Evolutionary conservation across 345 rosid genomes (phyloP).

Genomic region (Melaleuca quinquenervia): DNA sequence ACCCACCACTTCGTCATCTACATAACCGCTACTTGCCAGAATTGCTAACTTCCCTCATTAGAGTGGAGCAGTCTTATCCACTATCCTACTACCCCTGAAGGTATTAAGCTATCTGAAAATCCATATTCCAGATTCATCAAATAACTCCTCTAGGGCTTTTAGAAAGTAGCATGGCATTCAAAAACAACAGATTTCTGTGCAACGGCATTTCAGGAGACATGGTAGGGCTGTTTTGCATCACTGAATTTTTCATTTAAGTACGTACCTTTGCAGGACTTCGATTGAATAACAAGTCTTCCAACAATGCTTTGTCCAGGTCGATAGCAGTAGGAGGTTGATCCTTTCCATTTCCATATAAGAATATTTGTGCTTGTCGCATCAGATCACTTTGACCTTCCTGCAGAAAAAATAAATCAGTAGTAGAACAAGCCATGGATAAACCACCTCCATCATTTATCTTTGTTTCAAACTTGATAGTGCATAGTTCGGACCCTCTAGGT

Average conservation of each 20-base stretch:
- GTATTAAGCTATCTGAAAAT: neutral
- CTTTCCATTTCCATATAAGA: slow-evolving; percentile 30
- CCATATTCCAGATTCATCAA: neutral
- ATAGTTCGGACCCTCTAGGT: neutral
- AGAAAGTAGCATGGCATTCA: neutral
- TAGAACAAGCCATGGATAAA: neutral
- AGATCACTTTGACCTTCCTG: slow-evolving; percentile 19
- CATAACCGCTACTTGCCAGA: neutral
- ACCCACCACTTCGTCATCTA: neutral
- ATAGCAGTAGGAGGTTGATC: slow-evolving; percentile 31
- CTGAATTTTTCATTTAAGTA: neutral
- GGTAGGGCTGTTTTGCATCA: neutral
- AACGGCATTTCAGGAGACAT: neutral
- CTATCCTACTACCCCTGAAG: neutral
- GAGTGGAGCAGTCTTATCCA: neutral
- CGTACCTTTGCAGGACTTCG: slow-evolving; percentile 27
- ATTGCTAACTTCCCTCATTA: neutral
- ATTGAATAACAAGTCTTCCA: slow-evolving; percentile 24
- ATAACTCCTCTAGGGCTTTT: neutral
- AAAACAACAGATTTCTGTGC: neutral
- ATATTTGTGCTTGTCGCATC: slow-evolving; percentile 22
- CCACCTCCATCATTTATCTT: neutral
- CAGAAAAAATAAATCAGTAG: neutral
- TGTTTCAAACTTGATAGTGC: neutral
- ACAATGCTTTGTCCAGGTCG: slow-evolving; percentile 14